A percentile compares a stretch with the other conserved stretches of the same genome.
Evolutionary conservation across 768 basidiomycete genomes (phyloP).

Genomic region (Sarcodon aspratus): DNA sequence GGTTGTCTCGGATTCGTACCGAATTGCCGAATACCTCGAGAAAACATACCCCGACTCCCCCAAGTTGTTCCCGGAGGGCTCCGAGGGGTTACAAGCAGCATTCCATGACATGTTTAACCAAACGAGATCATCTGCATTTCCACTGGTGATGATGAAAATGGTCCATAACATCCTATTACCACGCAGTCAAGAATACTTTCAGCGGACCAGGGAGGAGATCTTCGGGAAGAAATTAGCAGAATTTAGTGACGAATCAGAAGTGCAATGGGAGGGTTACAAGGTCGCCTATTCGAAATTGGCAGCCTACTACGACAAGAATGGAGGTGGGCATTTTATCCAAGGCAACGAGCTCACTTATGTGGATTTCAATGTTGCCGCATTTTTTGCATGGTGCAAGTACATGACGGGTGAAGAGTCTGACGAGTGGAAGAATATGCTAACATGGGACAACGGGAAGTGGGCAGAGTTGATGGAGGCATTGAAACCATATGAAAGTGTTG

Average conservation of each 20-base stretch:
- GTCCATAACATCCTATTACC: too few species aligned
- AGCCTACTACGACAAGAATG: slow-evolving; percentile 5
- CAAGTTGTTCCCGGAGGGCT: slow-evolving; percentile 20
- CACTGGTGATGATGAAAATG: too few species aligned
- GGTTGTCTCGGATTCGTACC: slow-evolving; percentile 12
- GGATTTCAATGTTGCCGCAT: slow-evolving; percentile 26
- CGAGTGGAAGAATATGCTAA: slow-evolving; percentile 27
- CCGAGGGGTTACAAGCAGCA: slow-evolving; percentile 14
- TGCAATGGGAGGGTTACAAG: slow-evolving; percentile 26
- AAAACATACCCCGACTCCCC: slow-evolving; percentile 20
- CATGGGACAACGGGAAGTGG: too few species aligned
- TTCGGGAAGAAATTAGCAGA: slow-evolving; percentile 28
- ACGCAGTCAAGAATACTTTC: slow-evolving; percentile 27
- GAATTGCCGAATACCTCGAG: too few species aligned
- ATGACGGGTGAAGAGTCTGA: slow-evolving; percentile 25
- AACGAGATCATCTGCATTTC: too few species aligned
- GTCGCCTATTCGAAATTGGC: slow-evolving; percentile 17
- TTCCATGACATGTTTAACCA: too few species aligned
- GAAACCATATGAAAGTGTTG: slow-evolving; percentile 15
- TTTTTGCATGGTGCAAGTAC: too few species aligned
- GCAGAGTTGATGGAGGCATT: slow-evolving; percentile 16
- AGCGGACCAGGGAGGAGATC: slow-evolving; percentile 19
- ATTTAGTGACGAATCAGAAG: slow-evolving; percentile 15
- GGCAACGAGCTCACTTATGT: slow-evolving; percentile 26
- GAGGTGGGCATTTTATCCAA: slow-evolving; percentile 14